Evolutionary conservation across 306 rosid genomes (phyloP).

Genomic region (Hippophae rhamnoides): DNA sequence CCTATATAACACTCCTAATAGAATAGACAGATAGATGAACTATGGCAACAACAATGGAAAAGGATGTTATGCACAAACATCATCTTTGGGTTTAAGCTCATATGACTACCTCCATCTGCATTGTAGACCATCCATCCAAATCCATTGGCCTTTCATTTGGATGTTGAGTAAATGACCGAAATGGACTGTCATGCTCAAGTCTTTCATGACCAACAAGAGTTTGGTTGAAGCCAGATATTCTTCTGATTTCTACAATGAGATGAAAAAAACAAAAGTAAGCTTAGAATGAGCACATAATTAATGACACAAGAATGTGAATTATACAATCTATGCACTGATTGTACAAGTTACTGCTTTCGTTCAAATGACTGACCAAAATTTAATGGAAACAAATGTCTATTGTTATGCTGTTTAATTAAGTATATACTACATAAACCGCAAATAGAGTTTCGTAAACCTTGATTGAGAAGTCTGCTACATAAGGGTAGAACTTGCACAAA

Average conservation of each 20-base stretch:
- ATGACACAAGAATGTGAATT: no score
- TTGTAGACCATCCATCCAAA: slow-evolving; percentile 66
- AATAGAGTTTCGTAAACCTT: slow-evolving; percentile 40
- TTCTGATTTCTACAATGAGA: slow-evolving; percentile 58
- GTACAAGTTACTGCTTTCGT: no score
- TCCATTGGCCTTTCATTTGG: slow-evolving; percentile 57
- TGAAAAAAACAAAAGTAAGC: neutral
- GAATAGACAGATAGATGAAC: neutral
- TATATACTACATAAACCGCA: neutral
- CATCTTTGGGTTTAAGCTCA: neutral
- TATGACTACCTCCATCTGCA: slow-evolving; percentile 51
- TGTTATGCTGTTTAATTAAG: no score
- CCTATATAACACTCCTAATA: neutral
- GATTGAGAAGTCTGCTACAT: slow-evolving; percentile 65
- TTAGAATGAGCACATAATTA: no score
- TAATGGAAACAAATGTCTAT: neutral
- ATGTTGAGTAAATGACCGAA: slow-evolving; percentile 46
- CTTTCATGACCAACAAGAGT: slow-evolving; percentile 58
- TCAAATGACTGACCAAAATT: neutral
- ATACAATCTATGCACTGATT: no score
- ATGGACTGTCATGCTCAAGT: slow-evolving; percentile 58
- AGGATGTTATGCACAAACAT: neutral
- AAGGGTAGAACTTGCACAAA: slow-evolving; percentile 69
- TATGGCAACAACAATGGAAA: neutral
- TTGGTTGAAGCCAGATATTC: slow-evolving; percentile 48